These are phyloP conservation scores for Boletus pseudo-olivaceus DNA, from an alignment of 768 basidiomycete species.

Conservation along the genomic window DNA sequence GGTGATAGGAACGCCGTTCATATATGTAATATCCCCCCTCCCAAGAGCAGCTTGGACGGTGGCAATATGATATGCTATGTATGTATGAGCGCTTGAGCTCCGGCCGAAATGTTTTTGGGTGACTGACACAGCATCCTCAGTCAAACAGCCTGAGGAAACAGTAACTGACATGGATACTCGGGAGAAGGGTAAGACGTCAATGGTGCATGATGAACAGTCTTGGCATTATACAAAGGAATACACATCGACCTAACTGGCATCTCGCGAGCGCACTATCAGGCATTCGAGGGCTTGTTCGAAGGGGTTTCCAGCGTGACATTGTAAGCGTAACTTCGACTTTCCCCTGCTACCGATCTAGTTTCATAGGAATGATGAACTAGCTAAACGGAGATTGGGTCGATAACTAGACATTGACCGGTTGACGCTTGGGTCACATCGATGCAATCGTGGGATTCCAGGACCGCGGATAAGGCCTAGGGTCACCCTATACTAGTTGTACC, in stretches of 20 bases:
- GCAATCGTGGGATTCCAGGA: not conserved
- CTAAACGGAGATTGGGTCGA: not conserved
- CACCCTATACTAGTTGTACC: too few species aligned
- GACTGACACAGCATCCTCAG: not conserved
- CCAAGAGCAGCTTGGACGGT: not conserved
- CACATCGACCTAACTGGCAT: not conserved
- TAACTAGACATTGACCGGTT: too few species aligned
- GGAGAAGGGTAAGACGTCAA: not conserved
- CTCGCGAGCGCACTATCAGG: not conserved
- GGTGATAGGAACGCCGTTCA: not conserved
- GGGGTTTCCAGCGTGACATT: not conserved
- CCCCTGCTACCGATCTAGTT: not conserved
- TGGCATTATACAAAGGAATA: not conserved
- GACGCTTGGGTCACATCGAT: not conserved
- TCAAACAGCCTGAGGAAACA: not conserved
- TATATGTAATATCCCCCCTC: not conserved
- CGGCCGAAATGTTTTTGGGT: not conserved
- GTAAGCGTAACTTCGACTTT: not conserved
- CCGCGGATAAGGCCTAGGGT: not conserved
- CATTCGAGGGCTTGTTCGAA: not conserved
- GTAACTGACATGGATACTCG: not conserved
- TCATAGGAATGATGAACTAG: too few species aligned
- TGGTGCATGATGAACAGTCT: not conserved
- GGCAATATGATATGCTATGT: not conserved
- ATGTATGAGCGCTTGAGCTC: not conserved